A percentile compares a stretch with the other conserved stretches of the same genome.
These are phyloP conservation scores for Solanum hybrid DNA, from an alignment of 305 asterid species.

Conservation along the genomic window DNA sequence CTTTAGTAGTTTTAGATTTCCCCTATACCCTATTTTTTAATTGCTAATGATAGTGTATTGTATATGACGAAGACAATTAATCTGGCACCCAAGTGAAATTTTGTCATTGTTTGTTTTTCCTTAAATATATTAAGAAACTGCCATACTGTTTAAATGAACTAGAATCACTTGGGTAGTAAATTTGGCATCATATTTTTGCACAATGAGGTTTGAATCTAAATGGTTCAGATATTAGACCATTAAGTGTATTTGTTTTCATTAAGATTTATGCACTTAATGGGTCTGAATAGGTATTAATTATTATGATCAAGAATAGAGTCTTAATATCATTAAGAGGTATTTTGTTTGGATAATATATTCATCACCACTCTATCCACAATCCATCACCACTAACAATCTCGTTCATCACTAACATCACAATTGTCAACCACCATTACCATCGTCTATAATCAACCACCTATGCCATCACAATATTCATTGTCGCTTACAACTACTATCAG, in stretches of 20 bases:
- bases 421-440: neutral
- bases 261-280: neutral
- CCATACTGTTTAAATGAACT: too few relatives aligned
- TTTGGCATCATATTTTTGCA: too few relatives aligned
- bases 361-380: neutral
- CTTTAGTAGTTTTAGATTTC: too few relatives aligned
- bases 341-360: neutral
- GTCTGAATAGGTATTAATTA: neutral
- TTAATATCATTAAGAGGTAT: neutral
- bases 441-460: neutral
- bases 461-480: too few relatives aligned
- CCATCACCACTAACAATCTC: neutral
- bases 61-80: too few relatives aligned
- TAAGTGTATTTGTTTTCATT: neutral
- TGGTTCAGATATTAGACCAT: neutral
- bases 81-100: too few relatives aligned
- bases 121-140: too few relatives aligned
- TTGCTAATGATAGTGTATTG: too few relatives aligned
- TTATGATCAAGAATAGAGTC: neutral
- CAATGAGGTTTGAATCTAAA: neutral
- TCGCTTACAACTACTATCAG: too few relatives aligned
- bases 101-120: too few relatives aligned
- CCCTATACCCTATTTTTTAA: too few relatives aligned
- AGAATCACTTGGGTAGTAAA: too few relatives aligned
- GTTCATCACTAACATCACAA: neutral